Evolutionary conservation across 495 filamentous ascomycete genomes (phyloP).

Genomic region (Pyrenula massariospora): DNA sequence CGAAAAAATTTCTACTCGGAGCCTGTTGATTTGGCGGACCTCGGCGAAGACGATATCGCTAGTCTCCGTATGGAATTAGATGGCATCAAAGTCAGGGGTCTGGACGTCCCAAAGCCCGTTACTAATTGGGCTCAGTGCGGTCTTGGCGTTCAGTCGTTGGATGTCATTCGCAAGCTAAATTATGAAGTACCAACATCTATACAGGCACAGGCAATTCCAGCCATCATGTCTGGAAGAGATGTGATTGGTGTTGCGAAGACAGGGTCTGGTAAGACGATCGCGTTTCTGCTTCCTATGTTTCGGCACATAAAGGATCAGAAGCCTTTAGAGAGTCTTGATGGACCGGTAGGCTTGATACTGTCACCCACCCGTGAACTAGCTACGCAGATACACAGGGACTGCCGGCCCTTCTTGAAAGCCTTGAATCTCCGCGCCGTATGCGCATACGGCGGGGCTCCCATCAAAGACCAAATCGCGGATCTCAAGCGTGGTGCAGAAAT

Average conservation of each 20-base stretch:
- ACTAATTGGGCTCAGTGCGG: conserved; percentile 96
- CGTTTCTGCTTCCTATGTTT: conserved; percentile 92
- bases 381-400: conserved; percentile 87
- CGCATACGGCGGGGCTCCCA: conserved; percentile 89
- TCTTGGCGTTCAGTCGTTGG: conserved; percentile 73
- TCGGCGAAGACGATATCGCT: conserved; percentile 77
- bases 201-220: conserved; percentile 87
- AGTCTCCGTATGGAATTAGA: conserved; percentile 79
- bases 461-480: conserved; percentile 96
- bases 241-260: conserved; percentile 96
- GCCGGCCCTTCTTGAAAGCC: conserved; percentile 85
- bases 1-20: conserved; percentile 92
- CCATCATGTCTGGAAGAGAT: conserved; percentile 93
- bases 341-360: conserved; percentile 80
- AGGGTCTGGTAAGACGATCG: conserved; percentile 96
- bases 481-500: conserved; percentile 93
- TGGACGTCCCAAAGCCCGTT: conserved; percentile 83
- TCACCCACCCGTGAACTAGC: conserved; percentile 92
- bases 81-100: conserved; percentile 82
- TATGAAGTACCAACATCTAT: conserved; percentile 87
- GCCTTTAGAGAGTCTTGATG: conserved; percentile 71
- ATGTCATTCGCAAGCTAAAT: conserved; percentile 72
- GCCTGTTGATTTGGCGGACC: conserved; percentile 66
- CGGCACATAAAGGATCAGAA: conserved; percentile 93
- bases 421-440: conserved; percentile 85